A percentile compares a stretch with the other conserved stretches of the same genome.
Conservation (phyloP, 805 yeast species). For the Ogataea naganishii region DNA sequence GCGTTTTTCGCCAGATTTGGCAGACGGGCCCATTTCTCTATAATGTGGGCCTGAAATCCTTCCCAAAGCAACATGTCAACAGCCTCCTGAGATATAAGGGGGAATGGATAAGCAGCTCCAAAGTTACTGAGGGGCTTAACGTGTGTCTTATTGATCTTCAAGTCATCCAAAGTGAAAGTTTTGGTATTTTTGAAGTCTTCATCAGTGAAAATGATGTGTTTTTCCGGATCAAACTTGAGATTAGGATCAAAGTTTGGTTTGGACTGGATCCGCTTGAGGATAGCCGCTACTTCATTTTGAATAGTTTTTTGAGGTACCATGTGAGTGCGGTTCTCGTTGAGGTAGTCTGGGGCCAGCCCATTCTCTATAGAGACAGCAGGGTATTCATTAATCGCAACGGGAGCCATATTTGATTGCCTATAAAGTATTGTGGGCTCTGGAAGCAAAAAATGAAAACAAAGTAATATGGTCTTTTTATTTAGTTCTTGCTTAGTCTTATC, state of each 20-base stretch:
- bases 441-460: no score
- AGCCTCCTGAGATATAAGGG: constrained; percentile 50
- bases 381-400: no score
- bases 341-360: constrained; percentile 7
- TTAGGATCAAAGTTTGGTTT: constrained; percentile 17
- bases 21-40: constrained; percentile 34
- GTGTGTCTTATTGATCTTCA: constrained; percentile 28
- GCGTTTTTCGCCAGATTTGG: constrained; percentile 22
- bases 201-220: constrained; percentile 29
- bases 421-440: no score
- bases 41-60: constrained; percentile 32
- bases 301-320: constrained; percentile 19
- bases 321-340: constrained; percentile 14
- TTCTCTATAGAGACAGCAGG: no score
- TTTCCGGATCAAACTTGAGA: constrained; percentile 27
- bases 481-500: no score
- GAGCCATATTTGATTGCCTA: no score
- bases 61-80: constrained; percentile 48
- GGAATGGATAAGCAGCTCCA: constrained; percentile 49
- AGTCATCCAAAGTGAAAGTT: constrained; percentile 27
- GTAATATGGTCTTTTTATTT: no score
- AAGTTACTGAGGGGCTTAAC: constrained; percentile 25
- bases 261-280: constrained; percentile 11
- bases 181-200: constrained; percentile 28
- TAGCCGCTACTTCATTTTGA: constrained; percentile 14